These are phyloP conservation scores for Sanghuangporus baumii DNA, from an alignment of 1,284 basidiomycete species.

Conservation along the genomic window DNA sequence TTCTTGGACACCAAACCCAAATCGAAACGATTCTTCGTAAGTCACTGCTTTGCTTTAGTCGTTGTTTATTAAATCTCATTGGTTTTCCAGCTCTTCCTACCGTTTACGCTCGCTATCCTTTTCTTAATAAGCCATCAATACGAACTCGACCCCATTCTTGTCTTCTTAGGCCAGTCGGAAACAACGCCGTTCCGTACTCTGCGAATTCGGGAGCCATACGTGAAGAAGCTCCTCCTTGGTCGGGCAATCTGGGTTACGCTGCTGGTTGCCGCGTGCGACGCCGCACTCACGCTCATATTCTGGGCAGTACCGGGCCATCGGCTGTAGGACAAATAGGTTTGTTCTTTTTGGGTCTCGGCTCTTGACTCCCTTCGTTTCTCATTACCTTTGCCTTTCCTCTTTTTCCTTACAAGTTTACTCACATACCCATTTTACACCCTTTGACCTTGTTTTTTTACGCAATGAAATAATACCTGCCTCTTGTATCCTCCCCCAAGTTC, in stretches of 20 bases:
- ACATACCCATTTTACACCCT: background rate
- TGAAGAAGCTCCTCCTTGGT: slow-evolving; percentile 81
- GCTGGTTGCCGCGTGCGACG: slow-evolving; percentile 64
- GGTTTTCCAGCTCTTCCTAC: slow-evolving; percentile 78
- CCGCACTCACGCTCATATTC: slow-evolving; percentile 81
- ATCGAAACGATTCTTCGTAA: slow-evolving; percentile 88
- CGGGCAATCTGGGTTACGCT: slow-evolving; percentile 82
- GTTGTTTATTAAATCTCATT: slow-evolving; percentile 13
- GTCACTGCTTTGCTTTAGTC: slow-evolving; percentile 31
- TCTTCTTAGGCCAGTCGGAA: slow-evolving; percentile 81
- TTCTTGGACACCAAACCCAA: slow-evolving; percentile 91
- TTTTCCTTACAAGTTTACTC: background rate
- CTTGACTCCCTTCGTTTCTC: background rate
- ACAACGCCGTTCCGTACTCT: slow-evolving; percentile 92
- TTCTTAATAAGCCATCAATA: slow-evolving; percentile 94
- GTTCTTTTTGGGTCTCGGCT: background rate
- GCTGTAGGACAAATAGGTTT: slow-evolving; percentile 35
- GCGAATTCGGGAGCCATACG: slow-evolving; percentile 86
- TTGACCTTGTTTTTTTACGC: background rate
- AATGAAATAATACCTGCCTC: background rate
- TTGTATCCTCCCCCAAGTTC: background rate
- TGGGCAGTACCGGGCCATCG: slow-evolving; percentile 90
- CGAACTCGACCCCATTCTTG: slow-evolving; percentile 89
- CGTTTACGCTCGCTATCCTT: slow-evolving; percentile 86
- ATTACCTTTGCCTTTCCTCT: background rate